Evolutionary conservation across 2,329 filamentous ascomycete genomes (phyloP).

Genomic region (Sordariomycetes sp.): DNA sequence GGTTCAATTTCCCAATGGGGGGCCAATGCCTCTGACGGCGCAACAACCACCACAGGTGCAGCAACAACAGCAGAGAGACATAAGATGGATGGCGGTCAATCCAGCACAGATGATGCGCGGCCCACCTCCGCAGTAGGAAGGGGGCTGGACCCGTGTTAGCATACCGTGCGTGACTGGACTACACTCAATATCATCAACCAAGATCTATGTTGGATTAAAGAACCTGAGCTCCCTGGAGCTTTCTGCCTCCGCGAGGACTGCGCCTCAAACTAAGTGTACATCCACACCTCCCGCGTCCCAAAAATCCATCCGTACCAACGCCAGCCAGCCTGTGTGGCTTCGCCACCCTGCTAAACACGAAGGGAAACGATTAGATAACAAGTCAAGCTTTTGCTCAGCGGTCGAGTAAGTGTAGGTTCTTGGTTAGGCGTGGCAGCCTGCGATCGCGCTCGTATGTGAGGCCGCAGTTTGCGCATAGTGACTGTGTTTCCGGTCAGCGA

Average conservation of each 20-base stretch:
- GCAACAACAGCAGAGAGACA: constrained; percentile 16
- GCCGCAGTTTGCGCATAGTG: constrained; percentile 89
- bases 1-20: constrained; percentile 21
- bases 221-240: no score
- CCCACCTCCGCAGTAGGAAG: constrained; percentile 8
- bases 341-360: no score
- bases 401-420: constrained; percentile 27
- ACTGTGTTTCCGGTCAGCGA: constrained; percentile 35
- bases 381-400: background rate
- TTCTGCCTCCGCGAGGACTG: no score
- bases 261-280: no score
- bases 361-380: background rate
- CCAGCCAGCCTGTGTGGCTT: no score
- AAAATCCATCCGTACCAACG: no score
- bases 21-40: constrained; percentile 14
- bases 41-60: constrained; percentile 10
- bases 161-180: no score
- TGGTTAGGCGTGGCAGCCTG: constrained; percentile 53
- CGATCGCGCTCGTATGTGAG: constrained; percentile 82
- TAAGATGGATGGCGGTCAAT: constrained; percentile 35
- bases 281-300: no score
- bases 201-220: no score
- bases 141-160: no score
- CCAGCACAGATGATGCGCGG: constrained; percentile 31
- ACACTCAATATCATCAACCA: no score